These are phyloP conservation scores for Aphanomyces stellatus DNA, from an alignment of 352 stramenopile species.

Conservation along the genomic window DNA sequence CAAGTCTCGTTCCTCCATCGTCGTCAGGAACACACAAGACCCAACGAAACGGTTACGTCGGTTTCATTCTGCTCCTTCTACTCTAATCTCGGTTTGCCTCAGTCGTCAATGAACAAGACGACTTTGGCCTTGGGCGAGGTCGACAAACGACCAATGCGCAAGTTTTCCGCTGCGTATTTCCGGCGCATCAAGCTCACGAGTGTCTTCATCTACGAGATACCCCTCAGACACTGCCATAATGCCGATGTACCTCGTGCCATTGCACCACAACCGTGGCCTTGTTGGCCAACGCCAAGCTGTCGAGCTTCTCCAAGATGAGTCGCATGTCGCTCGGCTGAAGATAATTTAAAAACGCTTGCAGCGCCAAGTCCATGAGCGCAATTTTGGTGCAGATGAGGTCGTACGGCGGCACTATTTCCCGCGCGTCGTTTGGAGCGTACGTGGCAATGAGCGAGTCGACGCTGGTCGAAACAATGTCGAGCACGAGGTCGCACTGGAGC, in stretches of 20 bases:
- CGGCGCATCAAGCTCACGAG: conserved; percentile 75
- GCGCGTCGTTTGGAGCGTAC: conserved; percentile 39
- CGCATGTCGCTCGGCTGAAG: conserved; percentile 59
- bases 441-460: conserved; percentile 68
- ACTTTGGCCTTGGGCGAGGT: conserved; percentile 36
- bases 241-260: conserved; percentile 56
- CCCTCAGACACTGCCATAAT: not conserved
- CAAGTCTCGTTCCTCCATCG: too few relatives aligned
- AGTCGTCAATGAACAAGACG: conserved; percentile 36
- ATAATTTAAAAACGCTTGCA: conserved; percentile 71
- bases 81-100: not conserved
- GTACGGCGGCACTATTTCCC: conserved; percentile 32
- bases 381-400: conserved; percentile 77
- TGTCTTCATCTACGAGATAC: conserved; percentile 72
- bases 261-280: conserved; percentile 75
- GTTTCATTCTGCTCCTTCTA: not conserved
- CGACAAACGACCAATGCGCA: conserved; percentile 42
- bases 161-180: conserved; percentile 76
- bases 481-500: conserved; percentile 60
- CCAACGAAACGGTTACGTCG: not conserved
- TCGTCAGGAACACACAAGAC: too few relatives aligned
- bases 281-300: conserved; percentile 54
- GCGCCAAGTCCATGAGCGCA: conserved; percentile 69
- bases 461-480: conserved; percentile 72
- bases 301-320: conserved; percentile 59